A percentile compares a stretch with the other conserved stretches of the same genome.
These are phyloP conservation scores for Nitzschia sp. DNA, from an alignment of 108 stramenopile species.

Conservation along the genomic window DNA sequence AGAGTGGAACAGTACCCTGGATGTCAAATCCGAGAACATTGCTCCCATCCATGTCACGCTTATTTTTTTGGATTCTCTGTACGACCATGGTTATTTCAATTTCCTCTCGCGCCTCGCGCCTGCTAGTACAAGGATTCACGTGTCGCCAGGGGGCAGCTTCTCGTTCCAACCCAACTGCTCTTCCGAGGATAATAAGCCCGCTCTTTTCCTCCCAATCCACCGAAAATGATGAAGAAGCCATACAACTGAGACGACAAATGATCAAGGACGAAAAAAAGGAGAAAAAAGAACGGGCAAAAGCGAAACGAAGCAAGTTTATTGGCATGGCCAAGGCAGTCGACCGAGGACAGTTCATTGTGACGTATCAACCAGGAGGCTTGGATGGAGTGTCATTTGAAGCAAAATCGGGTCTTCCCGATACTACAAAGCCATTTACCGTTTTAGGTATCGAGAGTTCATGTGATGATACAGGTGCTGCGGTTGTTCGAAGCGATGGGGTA, in stretches of 20 bases:
- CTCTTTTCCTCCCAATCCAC: background rate
- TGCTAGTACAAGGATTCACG: background rate
- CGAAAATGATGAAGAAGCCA: no score
- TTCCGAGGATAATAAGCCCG: no score
- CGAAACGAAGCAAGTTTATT: slow-evolving; percentile 66
- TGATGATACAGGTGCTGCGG: slow-evolving; percentile 93
- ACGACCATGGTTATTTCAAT: background rate
- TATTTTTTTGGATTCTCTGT: background rate
- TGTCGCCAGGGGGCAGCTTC: no score
- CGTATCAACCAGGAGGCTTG: slow-evolving; percentile 66
- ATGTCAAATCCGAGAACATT: no score
- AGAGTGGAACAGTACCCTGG: no score
- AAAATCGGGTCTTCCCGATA: slow-evolving; percentile 65
- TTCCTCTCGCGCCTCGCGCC: background rate
- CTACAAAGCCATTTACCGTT: slow-evolving; percentile 64
- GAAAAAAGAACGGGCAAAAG: slow-evolving; percentile 29
- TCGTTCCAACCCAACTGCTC: no score
- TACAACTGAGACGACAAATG: background rate
- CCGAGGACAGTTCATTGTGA: slow-evolving; percentile 64
- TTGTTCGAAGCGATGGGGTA: slow-evolving; percentile 89
- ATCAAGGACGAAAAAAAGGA: slow-evolving; percentile 10
- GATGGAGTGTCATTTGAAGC: slow-evolving; percentile 58
- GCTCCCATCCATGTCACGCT: background rate
- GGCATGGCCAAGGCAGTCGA: slow-evolving; percentile 87
- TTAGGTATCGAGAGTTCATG: slow-evolving; percentile 98